Percentiles rank a stretch among this genome's conserved stretches.
These are phyloP conservation scores for Cyclostephanos tholiformis DNA, from an alignment of 108 stramenopile species.

Conservation along the genomic window DNA sequence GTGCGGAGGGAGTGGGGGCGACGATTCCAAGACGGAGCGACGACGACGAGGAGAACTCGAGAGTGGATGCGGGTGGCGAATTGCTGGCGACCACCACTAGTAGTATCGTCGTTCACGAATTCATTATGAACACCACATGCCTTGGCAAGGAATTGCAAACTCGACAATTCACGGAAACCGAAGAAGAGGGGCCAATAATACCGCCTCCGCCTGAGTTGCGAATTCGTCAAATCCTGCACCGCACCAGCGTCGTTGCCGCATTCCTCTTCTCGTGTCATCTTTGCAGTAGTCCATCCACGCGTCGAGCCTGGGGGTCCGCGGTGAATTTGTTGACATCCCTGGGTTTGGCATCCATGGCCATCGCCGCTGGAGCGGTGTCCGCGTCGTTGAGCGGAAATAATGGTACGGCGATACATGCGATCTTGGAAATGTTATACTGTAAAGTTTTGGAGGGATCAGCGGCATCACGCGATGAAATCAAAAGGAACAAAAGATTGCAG, in stretches of 20 bases:
- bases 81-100: neutral
- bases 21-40: neutral
- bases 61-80: neutral
- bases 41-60: neutral
- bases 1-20: neutral
- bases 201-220: conserved; percentile 14
- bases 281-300: conserved; percentile 28
- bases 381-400: conserved; percentile 13
- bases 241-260: conserved; percentile 23
- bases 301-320: conserved; percentile 34
- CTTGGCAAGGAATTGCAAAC: neutral
- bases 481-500: conserved; percentile 37
- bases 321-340: conserved; percentile 34
- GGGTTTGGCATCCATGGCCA: conserved; percentile 28
- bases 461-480: conserved; percentile 25
- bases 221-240: conserved; percentile 26
- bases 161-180: neutral
- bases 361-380: conserved; percentile 28
- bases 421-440: conserved; percentile 10
- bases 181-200: neutral
- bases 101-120: neutral
- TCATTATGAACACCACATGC: neutral
- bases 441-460: conserved; percentile 14
- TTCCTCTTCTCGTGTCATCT: conserved; percentile 37
- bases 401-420: neutral